phyloP scores from a whole-genome alignment of 768 basidiomycete genomes.

The Tylopilus sp. region DNA sequence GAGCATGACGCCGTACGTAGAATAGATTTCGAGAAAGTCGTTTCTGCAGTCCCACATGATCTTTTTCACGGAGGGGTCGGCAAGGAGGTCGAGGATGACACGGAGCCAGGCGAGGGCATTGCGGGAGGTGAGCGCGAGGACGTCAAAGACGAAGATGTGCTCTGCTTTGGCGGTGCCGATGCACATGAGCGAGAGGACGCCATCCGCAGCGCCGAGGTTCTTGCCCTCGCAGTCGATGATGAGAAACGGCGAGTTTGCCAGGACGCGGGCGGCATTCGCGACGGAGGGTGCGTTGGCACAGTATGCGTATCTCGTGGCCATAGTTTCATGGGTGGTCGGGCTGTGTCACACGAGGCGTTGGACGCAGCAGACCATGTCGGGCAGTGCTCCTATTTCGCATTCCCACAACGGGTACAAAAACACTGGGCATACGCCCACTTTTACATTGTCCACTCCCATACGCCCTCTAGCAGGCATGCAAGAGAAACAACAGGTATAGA shows the following conservation, averaged over 20 bases:
- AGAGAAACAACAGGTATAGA: background rate
- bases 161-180: conserved; percentile 32
- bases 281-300: conserved; percentile 15
- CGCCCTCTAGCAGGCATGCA: background rate
- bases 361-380: background rate
- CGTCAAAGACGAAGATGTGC: conserved; percentile 37
- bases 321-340: conserved; percentile 9
- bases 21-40: conserved; percentile 37
- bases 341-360: conserved; percentile 8
- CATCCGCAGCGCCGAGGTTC: conserved; percentile 30
- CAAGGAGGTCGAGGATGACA: conserved; percentile 28
- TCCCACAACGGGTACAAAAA: background rate
- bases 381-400: conserved; percentile 2
- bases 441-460: background rate
- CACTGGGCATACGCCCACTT: background rate
- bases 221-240: conserved; percentile 42
- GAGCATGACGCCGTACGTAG: conserved; percentile 28
- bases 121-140: conserved; percentile 25
- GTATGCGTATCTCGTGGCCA: conserved; percentile 17
- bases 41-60: conserved; percentile 43
- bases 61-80: conserved; percentile 30
- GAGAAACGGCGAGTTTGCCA: conserved; percentile 23
- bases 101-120: conserved; percentile 20
- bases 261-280: conserved; percentile 17
- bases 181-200: conserved; percentile 36